These are phyloP conservation scores for Fusarium nurragi DNA, from an alignment of 2,329 filamentous ascomycete species.

Conservation along the genomic window DNA sequence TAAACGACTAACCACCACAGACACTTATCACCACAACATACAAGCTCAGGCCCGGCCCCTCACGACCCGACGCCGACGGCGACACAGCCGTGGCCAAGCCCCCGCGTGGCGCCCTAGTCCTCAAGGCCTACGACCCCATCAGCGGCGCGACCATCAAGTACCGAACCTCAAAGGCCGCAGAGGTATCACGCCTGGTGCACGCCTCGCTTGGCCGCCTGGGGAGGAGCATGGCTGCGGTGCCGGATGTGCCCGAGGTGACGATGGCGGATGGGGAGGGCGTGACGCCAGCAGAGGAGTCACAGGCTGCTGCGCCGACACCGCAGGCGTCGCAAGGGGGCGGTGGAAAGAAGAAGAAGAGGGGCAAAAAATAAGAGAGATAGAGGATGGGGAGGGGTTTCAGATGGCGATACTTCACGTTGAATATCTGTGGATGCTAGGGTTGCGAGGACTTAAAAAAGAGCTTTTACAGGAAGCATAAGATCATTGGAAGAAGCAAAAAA, in stretches of 20 bases:
- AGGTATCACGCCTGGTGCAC: constrained; percentile 81
- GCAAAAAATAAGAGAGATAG: constrained; percentile 58
- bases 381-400: neutral
- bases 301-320: constrained; percentile 41
- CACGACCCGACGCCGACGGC: constrained; percentile 44
- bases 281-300: constrained; percentile 41
- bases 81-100: constrained; percentile 53
- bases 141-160: constrained; percentile 90
- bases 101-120: constrained; percentile 74
- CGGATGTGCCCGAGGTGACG: constrained; percentile 54
- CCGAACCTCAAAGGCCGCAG: constrained; percentile 87
- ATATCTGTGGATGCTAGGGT: neutral
- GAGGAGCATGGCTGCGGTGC: constrained; percentile 70
- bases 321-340: constrained; percentile 48
- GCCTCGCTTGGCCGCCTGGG: constrained; percentile 79
- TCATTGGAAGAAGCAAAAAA: neutral
- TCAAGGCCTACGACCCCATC: constrained; percentile 89
- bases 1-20: constrained; percentile 57
- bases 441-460: neutral
- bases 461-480: neutral
- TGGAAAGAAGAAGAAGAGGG: constrained; percentile 67
- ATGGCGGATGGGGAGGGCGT: constrained; percentile 53
- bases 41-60: constrained; percentile 65
- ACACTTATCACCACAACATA: constrained; percentile 94
- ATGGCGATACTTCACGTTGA: neutral